Percentiles rank a stretch among this genome's conserved stretches.
Conservation (phyloP, 176 grass and related monocot genomes). For the Ensete glaucum region DNA sequence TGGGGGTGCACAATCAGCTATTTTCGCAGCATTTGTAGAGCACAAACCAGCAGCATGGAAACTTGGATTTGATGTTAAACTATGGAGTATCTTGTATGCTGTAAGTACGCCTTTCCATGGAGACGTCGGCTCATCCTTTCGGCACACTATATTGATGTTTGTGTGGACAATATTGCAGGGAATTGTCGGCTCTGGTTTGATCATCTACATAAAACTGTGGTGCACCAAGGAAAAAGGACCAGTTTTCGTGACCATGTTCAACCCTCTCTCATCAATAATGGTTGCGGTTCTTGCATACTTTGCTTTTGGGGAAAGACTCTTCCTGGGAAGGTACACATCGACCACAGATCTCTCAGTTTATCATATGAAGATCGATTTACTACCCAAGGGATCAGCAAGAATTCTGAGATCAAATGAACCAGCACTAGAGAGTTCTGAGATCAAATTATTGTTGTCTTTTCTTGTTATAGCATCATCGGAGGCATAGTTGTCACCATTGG, state of each 20-base stretch:
- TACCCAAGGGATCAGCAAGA: too few species aligned
- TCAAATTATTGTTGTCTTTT: slow-evolving; percentile 1
- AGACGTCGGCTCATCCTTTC: not conserved
- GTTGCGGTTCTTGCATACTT: slow-evolving; percentile 62
- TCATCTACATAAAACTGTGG: slow-evolving; percentile 79
- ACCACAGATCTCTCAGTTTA: too few species aligned
- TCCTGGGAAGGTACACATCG: slow-evolving; percentile 44
- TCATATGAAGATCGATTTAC: too few species aligned
- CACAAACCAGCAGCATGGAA: slow-evolving; percentile 42
- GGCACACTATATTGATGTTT: not conserved
- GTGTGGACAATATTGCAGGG: slow-evolving; percentile 26
- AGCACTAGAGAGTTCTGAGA: not conserved
- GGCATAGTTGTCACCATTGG: slow-evolving; percentile 60
- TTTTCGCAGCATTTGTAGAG: slow-evolving; percentile 44
- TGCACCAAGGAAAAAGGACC: slow-evolving; percentile 80
- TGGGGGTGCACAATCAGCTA: slow-evolving; percentile 50
- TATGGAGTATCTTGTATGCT: slow-evolving; percentile 72
- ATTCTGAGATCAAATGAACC: too few species aligned
- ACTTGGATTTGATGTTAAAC: slow-evolving; percentile 64
- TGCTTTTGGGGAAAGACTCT: slow-evolving; percentile 65
- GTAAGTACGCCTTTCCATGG: slow-evolving; percentile 6
- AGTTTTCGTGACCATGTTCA: slow-evolving; percentile 98
- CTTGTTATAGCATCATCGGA: slow-evolving; percentile 55
- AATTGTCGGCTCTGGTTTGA: slow-evolving; percentile 65
- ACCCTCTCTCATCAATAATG: slow-evolving; percentile 64